These are phyloP conservation scores for Leccinum variicolor DNA, from an alignment of 768 basidiomycete species.

Conservation along the genomic window DNA sequence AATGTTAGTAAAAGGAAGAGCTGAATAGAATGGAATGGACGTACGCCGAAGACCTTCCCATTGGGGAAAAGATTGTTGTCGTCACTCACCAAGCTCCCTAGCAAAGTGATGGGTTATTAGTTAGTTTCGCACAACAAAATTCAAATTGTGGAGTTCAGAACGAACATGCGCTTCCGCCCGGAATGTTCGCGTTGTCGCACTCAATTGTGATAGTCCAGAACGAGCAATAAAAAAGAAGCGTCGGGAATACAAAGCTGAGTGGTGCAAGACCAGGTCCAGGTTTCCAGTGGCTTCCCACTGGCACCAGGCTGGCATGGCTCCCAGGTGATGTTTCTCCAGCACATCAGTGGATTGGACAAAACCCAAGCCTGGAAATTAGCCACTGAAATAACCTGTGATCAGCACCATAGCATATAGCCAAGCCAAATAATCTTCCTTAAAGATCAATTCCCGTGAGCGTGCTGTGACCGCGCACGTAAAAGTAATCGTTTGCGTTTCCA, in stretches of 20 bases:
- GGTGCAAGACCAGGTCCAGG: not conserved
- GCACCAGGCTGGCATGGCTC: not conserved
- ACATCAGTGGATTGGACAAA: not conserved
- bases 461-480: slow-evolving; percentile 12
- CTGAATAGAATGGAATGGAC: not conserved
- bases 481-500: slow-evolving; percentile 1
- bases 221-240: not conserved
- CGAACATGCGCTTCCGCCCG: slow-evolving; percentile 1
- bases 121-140: not conserved
- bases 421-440: not conserved
- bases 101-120: not conserved
- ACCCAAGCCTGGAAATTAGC: not conserved
- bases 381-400: not conserved
- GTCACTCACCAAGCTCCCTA: slow-evolving; percentile 3
- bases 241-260: not conserved
- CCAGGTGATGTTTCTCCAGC: slow-evolving; percentile 1
- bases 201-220: slow-evolving; percentile 12
- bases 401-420: not conserved
- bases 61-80: slow-evolving; percentile 5
- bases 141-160: not conserved
- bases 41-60: slow-evolving; percentile 4
- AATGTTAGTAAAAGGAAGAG: not conserved
- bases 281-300: too few relatives aligned
- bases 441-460: slow-evolving; percentile 7
- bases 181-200: slow-evolving; percentile 2